phyloP scores from a whole-genome alignment of 2,329 filamentous ascomycete species.

The Lecanicillium sp. region DNA sequence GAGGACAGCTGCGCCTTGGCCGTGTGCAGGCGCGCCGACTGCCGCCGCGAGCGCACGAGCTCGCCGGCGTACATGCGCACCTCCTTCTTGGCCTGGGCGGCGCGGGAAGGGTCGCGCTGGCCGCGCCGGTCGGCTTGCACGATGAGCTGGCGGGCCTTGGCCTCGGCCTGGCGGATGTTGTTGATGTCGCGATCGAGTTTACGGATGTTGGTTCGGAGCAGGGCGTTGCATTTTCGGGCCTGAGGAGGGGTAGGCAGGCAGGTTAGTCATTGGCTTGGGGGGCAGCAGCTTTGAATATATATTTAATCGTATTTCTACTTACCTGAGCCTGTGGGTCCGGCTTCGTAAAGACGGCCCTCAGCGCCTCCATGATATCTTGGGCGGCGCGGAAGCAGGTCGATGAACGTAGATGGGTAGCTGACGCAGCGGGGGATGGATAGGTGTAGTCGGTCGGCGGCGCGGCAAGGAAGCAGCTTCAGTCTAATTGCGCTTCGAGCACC shows the following conservation, averaged over 20 bases:
- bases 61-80: slow-evolving; percentile 85
- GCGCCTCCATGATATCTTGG: slow-evolving; percentile 66
- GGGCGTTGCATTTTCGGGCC: slow-evolving; percentile 91
- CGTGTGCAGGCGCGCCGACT: slow-evolving; percentile 68
- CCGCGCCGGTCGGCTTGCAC: slow-evolving; percentile 74
- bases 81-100: slow-evolving; percentile 73
- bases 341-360: slow-evolving; percentile 82
- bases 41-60: slow-evolving; percentile 74
- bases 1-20: slow-evolving; percentile 87
- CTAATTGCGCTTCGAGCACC: no score
- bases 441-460: neutral
- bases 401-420: slow-evolving; percentile 9
- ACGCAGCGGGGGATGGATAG: no score
- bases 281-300: no score
- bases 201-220: slow-evolving; percentile 84
- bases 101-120: slow-evolving; percentile 71
- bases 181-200: slow-evolving; percentile 91
- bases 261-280: slow-evolving; percentile 4
- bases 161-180: slow-evolving; percentile 70
- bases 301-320: slow-evolving; percentile 22
- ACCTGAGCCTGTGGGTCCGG: slow-evolving; percentile 93
- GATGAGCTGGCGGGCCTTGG: slow-evolving; percentile 80
- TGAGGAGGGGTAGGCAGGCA: slow-evolving; percentile 31
- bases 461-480: no score
- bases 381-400: slow-evolving; percentile 13